Base-by-base conservation (phyloP, 2,329 filamentous ascomycete species). In the Colletotrichum ledebouriae region DNA sequence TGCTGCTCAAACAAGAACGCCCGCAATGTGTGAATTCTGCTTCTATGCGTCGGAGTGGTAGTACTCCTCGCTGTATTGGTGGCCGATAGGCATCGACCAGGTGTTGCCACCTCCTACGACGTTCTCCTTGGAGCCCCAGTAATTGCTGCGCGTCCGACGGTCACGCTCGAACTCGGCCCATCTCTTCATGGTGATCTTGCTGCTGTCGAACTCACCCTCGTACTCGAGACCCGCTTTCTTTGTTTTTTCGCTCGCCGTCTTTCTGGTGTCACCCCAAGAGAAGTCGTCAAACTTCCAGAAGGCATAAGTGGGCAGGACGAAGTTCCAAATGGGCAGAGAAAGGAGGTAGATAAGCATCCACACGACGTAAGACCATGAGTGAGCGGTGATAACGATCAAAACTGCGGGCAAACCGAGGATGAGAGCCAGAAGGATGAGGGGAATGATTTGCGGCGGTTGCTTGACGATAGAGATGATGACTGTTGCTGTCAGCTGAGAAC, bases 251-350 rank as follows among this genome's bases (percentile, higher is more conserved):
- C 94, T 94, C 0, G 91, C 93, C 46, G 95, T 97, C 88, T 98
- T 97, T 70, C 96, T 90, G 63, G 96, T 99, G 72, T 99, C 97
- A 76, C 96, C 96, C 96, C 96, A 99, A 65, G 93, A 97, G 85
- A 99, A 99, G 83, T 99, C 96, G 78, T 99, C 96, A 78, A 99
- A 99, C 83, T 99, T 98, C 96, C 96, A 99, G 85, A 95, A 99
- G 3, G 96, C 92, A 78, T 99, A 99, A 7, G 89, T 89, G 0
- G 96, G 96, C 9, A 99, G 89, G 42, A 99, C 86, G 78, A 99
- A 97, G 81, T 99, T 99, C 96, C 96, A 99, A 66, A 99, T 87
- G 0, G 97, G 97, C 1, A 99, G 89, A 1, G 96, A 97, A 52
- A 94, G 61, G 17, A 99, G 88, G 79, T 99, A 99, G 79, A 98